Evolutionary conservation across 495 filamentous ascomycete genomes (phyloP).

Genomic region (Penicillium turbatum): DNA sequence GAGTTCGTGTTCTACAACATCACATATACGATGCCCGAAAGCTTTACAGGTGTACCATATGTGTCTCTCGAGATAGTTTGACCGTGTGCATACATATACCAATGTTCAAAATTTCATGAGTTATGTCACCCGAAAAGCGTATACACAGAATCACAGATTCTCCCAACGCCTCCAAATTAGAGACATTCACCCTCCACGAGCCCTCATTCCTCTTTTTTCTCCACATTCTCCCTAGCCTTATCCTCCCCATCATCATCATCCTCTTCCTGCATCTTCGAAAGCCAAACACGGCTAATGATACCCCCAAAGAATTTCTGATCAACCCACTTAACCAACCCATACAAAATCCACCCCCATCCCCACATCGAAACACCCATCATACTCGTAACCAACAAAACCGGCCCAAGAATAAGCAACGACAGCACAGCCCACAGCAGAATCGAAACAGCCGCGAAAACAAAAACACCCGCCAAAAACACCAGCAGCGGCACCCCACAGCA

Average conservation of each 20-base stretch:
- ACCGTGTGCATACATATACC: not conserved
- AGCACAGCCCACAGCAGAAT: constrained; percentile 33
- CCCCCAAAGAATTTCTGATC: constrained; percentile 35
- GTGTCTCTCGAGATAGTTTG: constrained; percentile 24
- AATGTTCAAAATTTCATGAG: not conserved
- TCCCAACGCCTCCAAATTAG: not conserved
- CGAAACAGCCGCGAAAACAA: constrained; percentile 35
- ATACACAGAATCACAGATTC: not conserved
- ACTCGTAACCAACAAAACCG: constrained; percentile 34
- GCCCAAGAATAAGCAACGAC: constrained; percentile 35
- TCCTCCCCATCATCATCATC: constrained; percentile 5
- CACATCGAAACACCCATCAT: constrained; percentile 37
- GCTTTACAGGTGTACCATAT: constrained; percentile 23
- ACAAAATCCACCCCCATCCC: constrained; percentile 42
- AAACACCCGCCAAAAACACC: constrained; percentile 34
- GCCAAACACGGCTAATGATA: constrained; percentile 30
- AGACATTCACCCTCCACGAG: not conserved
- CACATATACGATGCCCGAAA: constrained; percentile 30
- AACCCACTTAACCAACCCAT: constrained; percentile 35
- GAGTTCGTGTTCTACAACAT: constrained; percentile 38
- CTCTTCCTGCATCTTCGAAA: constrained; percentile 12
- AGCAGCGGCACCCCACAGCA: constrained; percentile 38
- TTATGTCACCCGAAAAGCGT: not conserved
- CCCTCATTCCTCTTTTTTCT: not conserved
- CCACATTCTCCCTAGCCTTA: not conserved